Percentiles rank a stretch among this genome's conserved stretches.
These are phyloP conservation scores for Trichoderma brevicompactum DNA, from an alignment of 2,329 filamentous ascomycete genomes.

Conservation along the genomic window DNA sequence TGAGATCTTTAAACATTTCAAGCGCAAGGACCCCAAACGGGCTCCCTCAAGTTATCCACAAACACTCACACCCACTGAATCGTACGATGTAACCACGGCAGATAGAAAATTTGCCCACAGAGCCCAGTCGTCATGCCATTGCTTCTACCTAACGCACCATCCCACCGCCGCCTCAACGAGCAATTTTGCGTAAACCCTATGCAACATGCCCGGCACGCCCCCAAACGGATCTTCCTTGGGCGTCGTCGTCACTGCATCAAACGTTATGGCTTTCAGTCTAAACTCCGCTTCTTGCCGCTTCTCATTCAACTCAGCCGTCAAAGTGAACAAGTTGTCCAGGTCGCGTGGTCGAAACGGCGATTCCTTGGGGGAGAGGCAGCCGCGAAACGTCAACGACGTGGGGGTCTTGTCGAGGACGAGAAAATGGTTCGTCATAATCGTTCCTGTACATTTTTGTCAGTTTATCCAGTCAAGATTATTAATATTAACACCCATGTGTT, in stretches of 20 bases:
- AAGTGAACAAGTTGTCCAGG: background rate
- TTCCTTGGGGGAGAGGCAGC: conserved; percentile 7
- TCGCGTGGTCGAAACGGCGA: background rate
- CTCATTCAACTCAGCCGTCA: background rate
- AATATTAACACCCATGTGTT: background rate
- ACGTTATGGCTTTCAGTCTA: background rate
- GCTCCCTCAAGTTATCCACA: too few relatives aligned
- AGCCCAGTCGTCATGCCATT: background rate
- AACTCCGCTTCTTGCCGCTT: conserved; percentile 1
- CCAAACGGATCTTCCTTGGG: conserved; percentile 9
- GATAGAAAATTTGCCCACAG: too few relatives aligned
- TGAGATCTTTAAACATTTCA: too few relatives aligned
- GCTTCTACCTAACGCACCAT: background rate
- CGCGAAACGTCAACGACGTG: background rate
- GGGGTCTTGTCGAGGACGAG: conserved; percentile 7
- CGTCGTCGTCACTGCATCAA: conserved; percentile 6
- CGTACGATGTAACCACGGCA: too few relatives aligned
- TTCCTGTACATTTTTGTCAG: background rate
- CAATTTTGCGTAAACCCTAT: background rate
- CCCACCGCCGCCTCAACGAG: conserved; percentile 11
- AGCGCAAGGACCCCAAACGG: too few relatives aligned
- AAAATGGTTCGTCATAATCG: background rate
- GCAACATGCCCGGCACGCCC: background rate
- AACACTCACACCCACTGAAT: too few relatives aligned
- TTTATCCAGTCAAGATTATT: background rate